These are phyloP conservation scores for Pyracantha coccinea DNA, from an alignment of 331 rosid species.

Conservation along the genomic window DNA sequence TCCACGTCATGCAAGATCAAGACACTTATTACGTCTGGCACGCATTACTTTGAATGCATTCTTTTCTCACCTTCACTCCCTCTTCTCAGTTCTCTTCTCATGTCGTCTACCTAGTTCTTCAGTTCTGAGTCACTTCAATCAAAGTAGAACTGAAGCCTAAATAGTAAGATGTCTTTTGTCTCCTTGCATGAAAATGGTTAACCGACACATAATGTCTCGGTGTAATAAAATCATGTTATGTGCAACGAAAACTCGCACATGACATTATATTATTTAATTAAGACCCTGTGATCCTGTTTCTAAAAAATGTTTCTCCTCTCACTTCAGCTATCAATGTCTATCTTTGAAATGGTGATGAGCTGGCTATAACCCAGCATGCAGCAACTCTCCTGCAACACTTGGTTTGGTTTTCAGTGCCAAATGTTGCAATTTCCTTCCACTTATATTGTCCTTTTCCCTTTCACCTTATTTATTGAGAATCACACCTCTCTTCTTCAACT, in stretches of 20 bases:
- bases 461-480: background rate
- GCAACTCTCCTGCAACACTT: conserved; percentile 9
- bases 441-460: conserved; percentile 17
- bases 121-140: background rate
- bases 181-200: too few relatives aligned
- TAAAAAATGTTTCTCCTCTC: background rate
- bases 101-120: conserved; percentile 11
- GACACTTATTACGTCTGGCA: conserved; percentile 23
- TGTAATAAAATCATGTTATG: too few relatives aligned
- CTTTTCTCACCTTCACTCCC: background rate
- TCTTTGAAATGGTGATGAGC: background rate
- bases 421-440: conserved; percentile 1
- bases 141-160: background rate
- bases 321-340: background rate
- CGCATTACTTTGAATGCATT: conserved; percentile 32
- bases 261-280: too few relatives aligned
- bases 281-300: too few relatives aligned
- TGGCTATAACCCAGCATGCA: conserved; percentile 12
- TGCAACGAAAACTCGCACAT: background rate
- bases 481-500: background rate
- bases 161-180: too few relatives aligned
- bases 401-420: conserved; percentile 16
- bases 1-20: conserved; percentile 27
- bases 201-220: too few relatives aligned
- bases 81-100: background rate